Evolutionary conservation across 768 basidiomycete species (phyloP).

Genomic region (Amanita pallidorosea): DNA sequence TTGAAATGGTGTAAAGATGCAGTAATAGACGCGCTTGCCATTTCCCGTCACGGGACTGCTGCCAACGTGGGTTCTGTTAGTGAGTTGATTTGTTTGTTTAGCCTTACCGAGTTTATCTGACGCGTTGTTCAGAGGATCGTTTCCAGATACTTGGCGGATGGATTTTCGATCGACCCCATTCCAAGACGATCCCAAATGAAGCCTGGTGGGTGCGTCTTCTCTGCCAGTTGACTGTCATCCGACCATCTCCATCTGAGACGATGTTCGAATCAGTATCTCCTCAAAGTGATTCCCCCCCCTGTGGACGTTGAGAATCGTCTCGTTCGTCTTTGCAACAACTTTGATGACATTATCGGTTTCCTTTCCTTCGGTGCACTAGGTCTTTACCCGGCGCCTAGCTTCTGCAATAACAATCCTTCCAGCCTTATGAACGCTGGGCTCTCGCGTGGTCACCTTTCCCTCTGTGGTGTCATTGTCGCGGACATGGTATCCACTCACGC

Average conservation of each 20-base stretch:
- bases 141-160: constrained; percentile 19
- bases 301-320: constrained; percentile 17
- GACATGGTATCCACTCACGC: constrained; percentile 1
- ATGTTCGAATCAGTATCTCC: neutral
- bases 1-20: neutral
- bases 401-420: constrained; percentile 10
- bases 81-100: neutral
- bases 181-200: constrained; percentile 14
- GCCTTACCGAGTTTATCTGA: constrained; percentile 2
- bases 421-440: neutral
- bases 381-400: constrained; percentile 10
- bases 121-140: constrained; percentile 8
- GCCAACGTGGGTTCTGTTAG: neutral
- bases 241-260: neutral
- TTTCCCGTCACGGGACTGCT: neutral
- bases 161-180: constrained; percentile 17
- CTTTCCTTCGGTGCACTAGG: constrained; percentile 16
- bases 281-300: constrained; percentile 2
- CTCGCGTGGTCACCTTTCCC: neutral
- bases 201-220: constrained; percentile 20
- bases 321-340: constrained; percentile 18
- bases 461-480: neutral
- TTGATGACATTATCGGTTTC: constrained; percentile 18
- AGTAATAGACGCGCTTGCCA: neutral
- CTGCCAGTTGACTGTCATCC: constrained; percentile 2